Evolutionary conservation across 257 asterid species (phyloP).

Genomic region (Lycium barbarum): DNA sequence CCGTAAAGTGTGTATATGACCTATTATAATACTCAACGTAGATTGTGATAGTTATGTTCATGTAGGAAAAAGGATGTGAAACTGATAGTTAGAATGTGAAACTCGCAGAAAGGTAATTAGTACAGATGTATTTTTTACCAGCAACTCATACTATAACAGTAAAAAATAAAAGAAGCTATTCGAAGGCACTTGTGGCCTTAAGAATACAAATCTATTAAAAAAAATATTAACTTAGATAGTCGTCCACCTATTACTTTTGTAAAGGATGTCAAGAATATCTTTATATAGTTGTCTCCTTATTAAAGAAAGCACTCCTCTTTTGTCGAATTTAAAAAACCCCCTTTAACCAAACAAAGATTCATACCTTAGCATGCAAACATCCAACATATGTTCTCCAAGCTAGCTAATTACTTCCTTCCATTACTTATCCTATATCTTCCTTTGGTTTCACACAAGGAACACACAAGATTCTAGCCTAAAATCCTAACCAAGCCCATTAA

Average conservation of each 20-base stretch:
- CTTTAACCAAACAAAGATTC: neutral
- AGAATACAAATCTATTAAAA: neutral
- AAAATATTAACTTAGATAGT: too few relatives aligned
- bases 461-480: conserved; percentile 12
- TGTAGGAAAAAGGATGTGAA: too few relatives aligned
- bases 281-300: neutral
- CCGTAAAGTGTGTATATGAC: too few relatives aligned
- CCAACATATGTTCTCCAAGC: neutral
- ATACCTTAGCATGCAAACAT: neutral
- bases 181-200: neutral
- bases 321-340: neutral
- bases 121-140: too few relatives aligned
- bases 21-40: too few relatives aligned
- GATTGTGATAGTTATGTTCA: too few relatives aligned
- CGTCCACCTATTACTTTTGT: too few relatives aligned
- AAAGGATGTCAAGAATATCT: neutral
- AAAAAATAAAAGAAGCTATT: neutral
- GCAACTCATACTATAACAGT: too few relatives aligned
- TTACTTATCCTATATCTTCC: conserved; percentile 8
- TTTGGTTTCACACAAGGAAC: conserved; percentile 16
- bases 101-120: too few relatives aligned
- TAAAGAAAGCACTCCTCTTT: neutral
- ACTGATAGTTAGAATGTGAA: too few relatives aligned
- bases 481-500: neutral
- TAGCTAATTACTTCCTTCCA: conserved; percentile 16